Conservation (phyloP, 345 rosid genomes). For the Chamaenerion angustifolium region DNA sequence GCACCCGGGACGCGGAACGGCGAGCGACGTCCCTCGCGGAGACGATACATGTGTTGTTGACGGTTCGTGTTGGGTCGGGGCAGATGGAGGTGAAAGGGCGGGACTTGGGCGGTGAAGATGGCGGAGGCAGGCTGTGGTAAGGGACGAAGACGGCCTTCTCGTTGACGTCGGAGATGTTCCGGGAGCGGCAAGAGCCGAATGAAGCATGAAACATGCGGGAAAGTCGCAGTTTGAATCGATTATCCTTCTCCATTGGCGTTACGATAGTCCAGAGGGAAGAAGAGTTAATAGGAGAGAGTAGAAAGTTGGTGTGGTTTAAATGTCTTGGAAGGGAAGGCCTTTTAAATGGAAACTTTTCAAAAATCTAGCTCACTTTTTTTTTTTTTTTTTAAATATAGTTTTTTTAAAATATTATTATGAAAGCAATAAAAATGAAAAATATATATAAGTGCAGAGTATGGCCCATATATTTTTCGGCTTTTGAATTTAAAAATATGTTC, state of each 20-base stretch:
- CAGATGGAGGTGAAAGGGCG: slow-evolving; percentile 12
- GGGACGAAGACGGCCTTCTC: slow-evolving; percentile 21
- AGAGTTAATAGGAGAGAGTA: slow-evolving; percentile 3
- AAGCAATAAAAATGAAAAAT: no score
- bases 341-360: no score
- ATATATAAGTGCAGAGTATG: no score
- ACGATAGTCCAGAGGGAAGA: not conserved
- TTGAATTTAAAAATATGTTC: no score
- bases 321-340: no score
- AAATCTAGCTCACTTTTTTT: no score
- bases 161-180: slow-evolving; percentile 43
- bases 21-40: slow-evolving; percentile 5
- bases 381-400: no score
- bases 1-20: not conserved
- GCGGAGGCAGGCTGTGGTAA: not conserved
- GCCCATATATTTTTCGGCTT: no score
- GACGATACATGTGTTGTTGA: slow-evolving; percentile 18
- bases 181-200: slow-evolving; percentile 42
- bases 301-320: no score
- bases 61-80: slow-evolving; percentile 7
- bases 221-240: slow-evolving; percentile 39
- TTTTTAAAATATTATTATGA: no score
- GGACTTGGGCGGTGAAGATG: slow-evolving; percentile 11
- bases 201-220: slow-evolving; percentile 55
- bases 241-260: slow-evolving; percentile 30